Evolutionary conservation across 495 filamentous ascomycete genomes (phyloP), one percentile per base, ranked within the genome.

Genomic region (Penicillium egyptiacum): DNA sequence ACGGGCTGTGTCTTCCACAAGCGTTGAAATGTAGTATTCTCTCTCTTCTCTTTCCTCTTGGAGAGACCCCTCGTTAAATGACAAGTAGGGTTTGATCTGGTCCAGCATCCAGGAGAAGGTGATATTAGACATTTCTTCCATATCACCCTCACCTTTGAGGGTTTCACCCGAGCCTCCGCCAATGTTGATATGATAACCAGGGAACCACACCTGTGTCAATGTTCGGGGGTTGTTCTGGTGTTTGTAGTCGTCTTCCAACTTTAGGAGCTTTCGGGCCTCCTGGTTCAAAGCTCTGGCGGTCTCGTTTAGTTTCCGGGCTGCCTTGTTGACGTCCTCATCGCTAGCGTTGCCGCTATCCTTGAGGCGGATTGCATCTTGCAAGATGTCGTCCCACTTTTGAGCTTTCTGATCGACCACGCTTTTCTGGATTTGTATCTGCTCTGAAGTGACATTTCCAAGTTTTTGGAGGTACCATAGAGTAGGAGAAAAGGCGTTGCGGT

Each of bases 401-500:
- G 55, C 48, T 37, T 46, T 30, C 4, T 39, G 31, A 8, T 57
- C 37, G 4, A 53, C 53, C 17, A 14, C 19, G 14, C 23, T 56
- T 50, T 30, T 62, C 53, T 55, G 53, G 3, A 0, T 2, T 51
- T 61, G 50, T n/a, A 65, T 44, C 40, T 66, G 42, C 12, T 61
- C 57, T 23, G 28, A 4, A 26, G 30, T 35, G 4, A 46, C 43
- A 4, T 55, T 20, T 26, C 31, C 31, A 5, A 46, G 25, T 10
- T 58, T 70, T 26, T 73, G 68, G 33, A 77, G 63, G 67, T 79
- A 72, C 80, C 80, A 87, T 5, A 87, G 53, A 2, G 80, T 78
- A 0, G 84, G 84, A 6, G 66, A 52, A 58, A 84, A 86, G 4
- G 81, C 69, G 3, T 67, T 68, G 5, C 83, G 75, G 11, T 70